These are phyloP conservation scores for Termitomyces sp. DNA, from an alignment of 768 basidiomycete genomes.

Conservation along the genomic window DNA sequence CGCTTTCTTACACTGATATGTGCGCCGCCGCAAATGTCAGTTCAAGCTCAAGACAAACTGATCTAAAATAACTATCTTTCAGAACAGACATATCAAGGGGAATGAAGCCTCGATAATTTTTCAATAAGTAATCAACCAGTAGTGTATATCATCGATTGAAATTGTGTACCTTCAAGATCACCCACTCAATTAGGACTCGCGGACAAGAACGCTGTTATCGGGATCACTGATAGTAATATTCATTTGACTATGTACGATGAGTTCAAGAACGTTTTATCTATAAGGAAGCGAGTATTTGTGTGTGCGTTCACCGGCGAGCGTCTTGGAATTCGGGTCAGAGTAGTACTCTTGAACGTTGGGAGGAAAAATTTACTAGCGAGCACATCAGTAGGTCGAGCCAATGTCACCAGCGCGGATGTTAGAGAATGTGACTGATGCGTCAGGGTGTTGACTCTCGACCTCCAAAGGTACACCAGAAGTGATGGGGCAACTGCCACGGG, in stretches of 20 bases:
- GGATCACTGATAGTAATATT: neutral
- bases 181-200: too few relatives aligned
- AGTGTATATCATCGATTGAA: too few relatives aligned
- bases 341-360: neutral
- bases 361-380: neutral
- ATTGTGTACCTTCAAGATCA: neutral
- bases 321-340: neutral
- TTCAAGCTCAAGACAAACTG: neutral
- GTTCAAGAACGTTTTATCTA: neutral
- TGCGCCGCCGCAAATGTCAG: neutral
- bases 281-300: neutral
- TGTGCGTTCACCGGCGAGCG: neutral
- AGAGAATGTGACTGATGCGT: conserved; percentile 43
- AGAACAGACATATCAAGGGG: too few relatives aligned
- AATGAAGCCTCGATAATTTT: too few relatives aligned
- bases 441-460: conserved; percentile 32
- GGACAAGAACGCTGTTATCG: too few relatives aligned
- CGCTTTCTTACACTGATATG: neutral
- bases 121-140: too few relatives aligned
- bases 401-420: conserved; percentile 51
- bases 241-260: neutral
- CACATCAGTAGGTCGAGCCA: conserved; percentile 13
- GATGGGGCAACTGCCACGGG: conserved; percentile 46
- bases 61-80: too few relatives aligned
- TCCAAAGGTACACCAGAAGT: conserved; percentile 38